Base-by-base conservation (phyloP, 208 protist genomes). In the Trichomonas tenax region DNA sequence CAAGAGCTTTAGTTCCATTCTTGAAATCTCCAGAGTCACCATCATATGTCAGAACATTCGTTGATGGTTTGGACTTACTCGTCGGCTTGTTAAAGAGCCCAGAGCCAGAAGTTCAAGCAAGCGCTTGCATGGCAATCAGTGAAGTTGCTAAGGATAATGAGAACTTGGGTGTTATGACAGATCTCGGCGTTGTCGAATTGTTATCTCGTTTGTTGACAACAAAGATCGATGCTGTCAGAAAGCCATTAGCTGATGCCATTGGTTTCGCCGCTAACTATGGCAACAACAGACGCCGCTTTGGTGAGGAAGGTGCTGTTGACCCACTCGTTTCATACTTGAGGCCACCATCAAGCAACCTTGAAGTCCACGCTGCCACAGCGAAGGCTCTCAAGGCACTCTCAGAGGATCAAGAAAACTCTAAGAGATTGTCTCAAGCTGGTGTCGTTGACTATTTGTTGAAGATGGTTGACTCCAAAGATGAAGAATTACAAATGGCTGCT, bases 281-380 rank as follows among this genome's bases (percentile, higher is more conserved):
- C 48, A 93, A 93, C 26, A 93, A 93, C 44, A 93, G 86, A 51
- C 41, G 86, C n/a, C 48, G 40, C 8, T 93, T 93, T 93, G 86
- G 86, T 17, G 86, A 93, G 51, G 86, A 93, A 93, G 86, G 86
- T 15, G 86, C 86, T 38, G 86, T 93, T 58, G 86, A 93, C 51
- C 86, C 86, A 51, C 31, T 93, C 17, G 86, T 93, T 9, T 93
- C 86, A 38, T 93, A 93, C 36, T 58, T 93, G 34, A 93, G 86
- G 31, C 86, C 86, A 38, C 86, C 86, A 15, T 93, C 86, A 93
- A 38, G 14, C 0, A 93, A 93, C 45, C 1, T 26, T 38, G 86
- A 93, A 51, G 86, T 93, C 34, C 86, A 93, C 45, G 86, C 86
- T 26, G 40, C 86, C 14, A 93, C 86, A 58, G 86, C 86, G 3